Base-by-base conservation (phyloP, 345 rosid genomes). In the Punica granatum region DNA sequence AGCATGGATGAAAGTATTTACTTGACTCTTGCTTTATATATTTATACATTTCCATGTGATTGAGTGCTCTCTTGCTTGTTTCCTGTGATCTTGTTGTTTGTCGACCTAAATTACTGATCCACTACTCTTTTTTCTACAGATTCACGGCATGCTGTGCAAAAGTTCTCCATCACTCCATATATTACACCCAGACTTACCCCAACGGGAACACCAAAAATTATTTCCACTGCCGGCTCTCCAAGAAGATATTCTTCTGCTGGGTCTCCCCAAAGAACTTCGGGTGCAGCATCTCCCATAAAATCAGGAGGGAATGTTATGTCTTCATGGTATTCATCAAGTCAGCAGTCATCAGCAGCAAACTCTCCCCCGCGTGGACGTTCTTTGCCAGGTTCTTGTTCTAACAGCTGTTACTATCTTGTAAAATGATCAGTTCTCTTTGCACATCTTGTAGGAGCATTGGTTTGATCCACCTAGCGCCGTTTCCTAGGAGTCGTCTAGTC, bases 311-410 rank as follows among this genome's bases (percentile, higher is more conserved):
- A 76, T 63, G 11, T 76, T 41, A 39, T 84, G 44, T 79, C 91
- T 63, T 79, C 91, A 66, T 93, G 96, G 97, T 93, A 88, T 67
- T 77, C 92, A 61, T 76, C 96, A 72, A 94, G 99, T 82, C 96
- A 90, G 72, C 92, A 85, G 79, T 86, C 99, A 64, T 94, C 96
- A 58, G 84, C 95, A 30, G 79, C 95, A 69, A 91, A 84, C 79
- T 94, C 99, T 67, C 96, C 97, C 70, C 96, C 97, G 56, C 87
- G 89, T 56, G 78, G 84, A 4, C 92, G 81, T 64, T 65, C 96
- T 60, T 67, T 78, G 63, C 91, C 96, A 84, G 96, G 97, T 93
- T 71, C 65, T 63, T 62, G 31, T 46, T 19, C 64, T 28, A 61
- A 66, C 33, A 69, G 64, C 41, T 21, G 10, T 70, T 67, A 7